Evolutionary conservation across 2,329 filamentous ascomycete species (phyloP).

Genomic region (Verticillium nubilum): DNA sequence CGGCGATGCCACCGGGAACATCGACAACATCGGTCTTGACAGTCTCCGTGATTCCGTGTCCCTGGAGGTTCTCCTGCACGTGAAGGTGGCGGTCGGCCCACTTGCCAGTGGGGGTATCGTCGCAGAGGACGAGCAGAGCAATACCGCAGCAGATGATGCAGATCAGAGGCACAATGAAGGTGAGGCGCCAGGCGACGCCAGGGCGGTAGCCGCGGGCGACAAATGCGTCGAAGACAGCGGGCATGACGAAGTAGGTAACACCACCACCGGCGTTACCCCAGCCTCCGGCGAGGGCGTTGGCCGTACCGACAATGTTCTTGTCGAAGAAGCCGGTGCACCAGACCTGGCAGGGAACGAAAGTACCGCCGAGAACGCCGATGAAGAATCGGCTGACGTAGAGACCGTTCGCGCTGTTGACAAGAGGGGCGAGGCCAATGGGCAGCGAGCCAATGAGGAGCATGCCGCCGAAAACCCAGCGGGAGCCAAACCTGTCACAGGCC

Average conservation of each 20-base stretch:
- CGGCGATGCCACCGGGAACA: constrained; percentile 43
- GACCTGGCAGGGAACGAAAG: constrained; percentile 83
- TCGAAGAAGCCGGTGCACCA: constrained; percentile 94
- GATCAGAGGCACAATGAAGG: constrained; percentile 79
- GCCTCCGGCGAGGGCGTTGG: constrained; percentile 79
- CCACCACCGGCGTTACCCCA: constrained; percentile 86
- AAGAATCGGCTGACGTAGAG: constrained; percentile 75
- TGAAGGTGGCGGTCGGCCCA: constrained; percentile 69
- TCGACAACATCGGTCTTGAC: constrained; percentile 39
- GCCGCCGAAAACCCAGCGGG: constrained; percentile 73
- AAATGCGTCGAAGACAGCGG: constrained; percentile 77
- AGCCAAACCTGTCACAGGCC: constrained; percentile 79
- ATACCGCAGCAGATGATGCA: constrained; percentile 63
- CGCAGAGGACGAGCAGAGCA: constrained; percentile 66
- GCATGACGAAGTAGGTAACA: constrained; percentile 92
- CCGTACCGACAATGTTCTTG: constrained; percentile 84
- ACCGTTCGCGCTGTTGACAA: constrained; percentile 57
- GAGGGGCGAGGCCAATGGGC: constrained; percentile 76
- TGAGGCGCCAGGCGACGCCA: constrained; percentile 74
- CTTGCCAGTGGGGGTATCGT: constrained; percentile 76
- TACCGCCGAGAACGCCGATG: constrained; percentile 71
- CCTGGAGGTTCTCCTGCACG: constrained; percentile 45
- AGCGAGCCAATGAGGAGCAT: constrained; percentile 72
- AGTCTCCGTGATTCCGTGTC: constrained; percentile 39
- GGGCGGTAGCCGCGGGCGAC: constrained; percentile 50